Evolutionary conservation across 352 stramenopile genomes (phyloP).

Genomic region (Phytophthora meadii): DNA sequence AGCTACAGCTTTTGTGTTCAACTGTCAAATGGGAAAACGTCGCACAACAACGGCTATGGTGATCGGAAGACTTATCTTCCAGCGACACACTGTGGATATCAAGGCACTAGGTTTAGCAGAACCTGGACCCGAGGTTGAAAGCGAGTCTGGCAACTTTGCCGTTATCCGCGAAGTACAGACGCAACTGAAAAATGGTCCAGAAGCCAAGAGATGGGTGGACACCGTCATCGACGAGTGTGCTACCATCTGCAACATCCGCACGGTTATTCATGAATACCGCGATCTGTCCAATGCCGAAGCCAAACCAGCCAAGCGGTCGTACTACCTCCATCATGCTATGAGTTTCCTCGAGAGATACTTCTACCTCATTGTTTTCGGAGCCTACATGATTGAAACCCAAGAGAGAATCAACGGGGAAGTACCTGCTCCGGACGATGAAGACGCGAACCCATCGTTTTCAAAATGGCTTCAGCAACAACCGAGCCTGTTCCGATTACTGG

Average conservation of each 20-base stretch:
- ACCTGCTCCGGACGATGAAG: conserved; percentile 21
- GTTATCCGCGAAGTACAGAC: conserved; percentile 74
- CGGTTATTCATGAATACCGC: conserved; percentile 82
- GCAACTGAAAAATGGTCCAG: conserved; percentile 50
- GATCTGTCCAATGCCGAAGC: conserved; percentile 76
- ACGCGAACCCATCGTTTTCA: conserved; percentile 65
- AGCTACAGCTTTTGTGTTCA: conserved; percentile 85
- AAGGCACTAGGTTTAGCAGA: conserved; percentile 9
- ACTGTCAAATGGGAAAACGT: conserved; percentile 89
- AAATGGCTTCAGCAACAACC: conserved; percentile 83
- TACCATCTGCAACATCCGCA: conserved; percentile 81
- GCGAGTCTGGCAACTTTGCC: conserved; percentile 62
- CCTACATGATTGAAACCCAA: conserved; percentile 69
- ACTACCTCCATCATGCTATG: conserved; percentile 86
- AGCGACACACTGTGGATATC: conserved; percentile 43
- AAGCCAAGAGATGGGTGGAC: conserved; percentile 84
- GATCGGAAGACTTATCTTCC: conserved; percentile 69
- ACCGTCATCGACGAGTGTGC: conserved; percentile 70
- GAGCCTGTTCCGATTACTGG: conserved; percentile 75
- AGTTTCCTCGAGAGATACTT: conserved; percentile 90
- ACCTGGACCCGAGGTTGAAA: conserved; percentile 11
- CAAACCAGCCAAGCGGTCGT: conserved; percentile 82
- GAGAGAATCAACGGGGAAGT: conserved; percentile 15
- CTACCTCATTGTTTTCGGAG: conserved; percentile 89
- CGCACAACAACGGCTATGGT: conserved; percentile 84